A percentile compares a stretch with the other conserved stretches of the same genome.
These are phyloP conservation scores for Podosphaera leucotricha DNA, from an alignment of 2,329 filamentous ascomycete genomes.

Conservation along the genomic window DNA sequence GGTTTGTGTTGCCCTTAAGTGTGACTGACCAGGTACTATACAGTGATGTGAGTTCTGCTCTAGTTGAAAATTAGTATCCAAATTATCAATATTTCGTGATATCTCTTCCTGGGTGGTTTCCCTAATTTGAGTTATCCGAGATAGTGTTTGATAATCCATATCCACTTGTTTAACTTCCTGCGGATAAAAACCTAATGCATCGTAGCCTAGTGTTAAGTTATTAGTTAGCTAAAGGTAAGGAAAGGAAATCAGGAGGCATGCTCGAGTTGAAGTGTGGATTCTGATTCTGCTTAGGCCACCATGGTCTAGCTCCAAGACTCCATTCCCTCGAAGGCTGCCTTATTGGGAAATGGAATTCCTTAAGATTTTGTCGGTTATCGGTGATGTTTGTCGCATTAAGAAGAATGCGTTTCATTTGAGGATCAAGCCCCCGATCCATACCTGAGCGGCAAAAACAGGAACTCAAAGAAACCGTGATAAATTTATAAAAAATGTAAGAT, in stretches of 20 bases:
- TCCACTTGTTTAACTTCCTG: not conserved
- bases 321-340: conserved; percentile 3
- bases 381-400: conserved; percentile 5
- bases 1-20: not conserved
- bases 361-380: conserved; percentile 1
- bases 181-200: not conserved
- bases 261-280: conserved; percentile 2
- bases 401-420: conserved; percentile 9
- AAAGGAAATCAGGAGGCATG: not conserved
- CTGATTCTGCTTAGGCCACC: conserved; percentile 2
- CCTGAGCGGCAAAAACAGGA: not conserved
- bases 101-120: conserved; percentile 5
- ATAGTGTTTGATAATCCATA: conserved; percentile 5
- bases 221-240: not conserved
- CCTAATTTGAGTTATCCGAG: conserved; percentile 7
- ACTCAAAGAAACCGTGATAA: not conserved
- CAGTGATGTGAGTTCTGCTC: conserved; percentile 9
- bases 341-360: conserved; percentile 2
- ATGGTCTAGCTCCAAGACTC: conserved; percentile 3
- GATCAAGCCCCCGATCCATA: conserved; percentile 7
- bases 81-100: conserved; percentile 6
- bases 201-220: not conserved
- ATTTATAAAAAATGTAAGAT: not conserved
- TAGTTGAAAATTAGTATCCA: conserved; percentile 13
- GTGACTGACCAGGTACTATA: conserved; percentile 4